phyloP scores from a whole-genome alignment of 2,329 filamentous ascomycete species.

The Sclerotinia sclerotiorum region DNA sequence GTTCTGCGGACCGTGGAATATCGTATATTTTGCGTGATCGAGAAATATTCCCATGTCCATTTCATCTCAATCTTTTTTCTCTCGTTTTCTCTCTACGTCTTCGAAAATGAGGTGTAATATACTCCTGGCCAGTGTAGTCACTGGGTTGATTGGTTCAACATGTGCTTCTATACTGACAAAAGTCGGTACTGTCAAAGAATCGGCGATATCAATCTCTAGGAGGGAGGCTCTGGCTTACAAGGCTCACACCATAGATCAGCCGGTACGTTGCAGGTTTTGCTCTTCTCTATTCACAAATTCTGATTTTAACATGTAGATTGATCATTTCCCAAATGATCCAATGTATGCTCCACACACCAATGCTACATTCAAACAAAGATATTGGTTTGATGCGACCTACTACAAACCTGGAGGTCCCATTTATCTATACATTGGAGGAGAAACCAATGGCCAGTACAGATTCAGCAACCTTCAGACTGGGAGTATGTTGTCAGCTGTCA shows the following conservation, averaged over 20 bases:
- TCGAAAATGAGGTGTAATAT: slow-evolving; percentile 22
- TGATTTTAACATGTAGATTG: slow-evolving; percentile 41
- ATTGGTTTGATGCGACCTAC: slow-evolving; percentile 54
- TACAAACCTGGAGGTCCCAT: slow-evolving; percentile 55
- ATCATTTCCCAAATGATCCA: slow-evolving; percentile 47
- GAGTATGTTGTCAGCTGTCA: slow-evolving; percentile 29
- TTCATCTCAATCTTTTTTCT: neutral
- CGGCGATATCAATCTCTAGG: neutral
- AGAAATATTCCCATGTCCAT: neutral
- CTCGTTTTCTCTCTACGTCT: neutral
- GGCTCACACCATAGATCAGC: slow-evolving; percentile 30
- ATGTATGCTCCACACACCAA: slow-evolving; percentile 46
- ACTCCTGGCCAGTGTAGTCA: slow-evolving; percentile 18
- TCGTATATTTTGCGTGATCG: slow-evolving; percentile 6
- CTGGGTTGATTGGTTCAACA: slow-evolving; percentile 5
- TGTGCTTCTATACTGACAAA: slow-evolving; percentile 21
- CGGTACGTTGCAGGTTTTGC: slow-evolving; percentile 26
- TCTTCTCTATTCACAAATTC: neutral
- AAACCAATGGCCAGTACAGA: slow-evolving; percentile 43
- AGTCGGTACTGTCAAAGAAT: slow-evolving; percentile 10
- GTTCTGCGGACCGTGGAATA: neutral
- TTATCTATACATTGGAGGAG: slow-evolving; percentile 50
- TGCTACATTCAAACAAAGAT: slow-evolving; percentile 55
- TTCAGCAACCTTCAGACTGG: slow-evolving; percentile 46
- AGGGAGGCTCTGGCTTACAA: slow-evolving; percentile 8